Base-by-base conservation (phyloP, 2,329 filamentous ascomycete species). In the Talaromyces islandicus region DNA sequence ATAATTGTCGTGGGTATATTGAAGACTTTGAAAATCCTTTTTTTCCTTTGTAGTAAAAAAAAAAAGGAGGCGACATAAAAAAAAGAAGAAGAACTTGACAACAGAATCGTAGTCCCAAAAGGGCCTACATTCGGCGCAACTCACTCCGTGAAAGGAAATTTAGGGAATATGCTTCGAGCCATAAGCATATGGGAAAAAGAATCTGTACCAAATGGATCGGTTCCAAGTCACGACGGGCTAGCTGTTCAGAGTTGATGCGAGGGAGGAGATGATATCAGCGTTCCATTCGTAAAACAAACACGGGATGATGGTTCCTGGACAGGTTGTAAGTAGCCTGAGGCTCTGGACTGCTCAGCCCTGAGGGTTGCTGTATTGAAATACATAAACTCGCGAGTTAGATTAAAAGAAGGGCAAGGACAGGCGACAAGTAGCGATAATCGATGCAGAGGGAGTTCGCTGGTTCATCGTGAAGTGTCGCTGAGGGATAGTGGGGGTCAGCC, bases 61-160 rank as follows among this genome's bases (percentile, higher is more conserved):
- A 46, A 43, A 46, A 46, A 46, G 10, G 4, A 9, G 43, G 43
- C 54, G 27, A 52, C 29, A 21, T 12, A 25, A 32, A 27, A 46
- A n/a, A 38, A 51, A 32, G 54, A 30, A 6, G 3, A 57, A 2
- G 17, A 52, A 58, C 38, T 43, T 46, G 52, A 55, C 56, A 51
- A 19, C 56, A 55, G 56, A 55, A 50, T 35, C 54, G 59, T 61
- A 61, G 59, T 61, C 59, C 59, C 48, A 32, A n/a, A 57, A 11
- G 55, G 54, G 59, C 59, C 59, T 61, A 61, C 59, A 61, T 57
- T 48, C 41, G 43, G 10, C 48, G 10, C 21, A 52, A 52, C 21
- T 17, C 48, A 46, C 48, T 11, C 48, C 27, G 29, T n/a, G 7
- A 27, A 27, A 27, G 17, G 25, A 52, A 52, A 29, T 11, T 24